phyloP scores from a whole-genome alignment of 176 grass and related monocot genomes.

The Eragrostis curvula region DNA sequence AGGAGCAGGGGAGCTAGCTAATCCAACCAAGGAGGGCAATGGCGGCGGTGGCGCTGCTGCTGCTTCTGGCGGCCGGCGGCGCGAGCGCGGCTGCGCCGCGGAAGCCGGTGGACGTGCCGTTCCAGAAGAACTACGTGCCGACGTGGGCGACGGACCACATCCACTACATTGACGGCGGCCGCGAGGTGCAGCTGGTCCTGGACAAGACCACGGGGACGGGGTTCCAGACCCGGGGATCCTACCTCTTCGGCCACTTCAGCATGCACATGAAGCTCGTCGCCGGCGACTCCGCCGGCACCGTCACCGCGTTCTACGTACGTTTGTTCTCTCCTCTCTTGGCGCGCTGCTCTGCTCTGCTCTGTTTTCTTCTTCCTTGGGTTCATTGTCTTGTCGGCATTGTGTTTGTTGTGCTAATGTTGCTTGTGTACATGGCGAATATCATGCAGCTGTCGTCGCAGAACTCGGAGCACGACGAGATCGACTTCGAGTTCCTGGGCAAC shows the following conservation, averaged over 20 bases:
- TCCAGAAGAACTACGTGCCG: constrained; percentile 77
- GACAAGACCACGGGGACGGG: constrained; percentile 74
- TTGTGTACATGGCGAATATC: no score
- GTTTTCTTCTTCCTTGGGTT: no score
- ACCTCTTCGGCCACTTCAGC: constrained; percentile 86
- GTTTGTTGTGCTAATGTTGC: no score
- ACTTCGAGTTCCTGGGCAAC: constrained; percentile 88
- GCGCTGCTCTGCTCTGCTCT: no score
- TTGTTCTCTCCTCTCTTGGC: no score
- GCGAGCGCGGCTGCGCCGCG: constrained; percentile 39
- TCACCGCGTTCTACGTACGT: constrained; percentile 80
- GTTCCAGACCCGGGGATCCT: constrained; percentile 77
- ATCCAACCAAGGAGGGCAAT: not conserved
- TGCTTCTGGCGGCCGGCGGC: not conserved
- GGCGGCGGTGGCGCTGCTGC: not conserved
- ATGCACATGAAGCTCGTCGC: constrained; percentile 92
- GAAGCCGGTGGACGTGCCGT: constrained; percentile 72
- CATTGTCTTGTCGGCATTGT: no score
- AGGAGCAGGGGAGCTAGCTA: not conserved
- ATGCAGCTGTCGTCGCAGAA: constrained; percentile 80
- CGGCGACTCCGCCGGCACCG: constrained; percentile 81
- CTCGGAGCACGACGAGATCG: constrained; percentile 93
- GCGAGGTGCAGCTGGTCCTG: constrained; percentile 67
- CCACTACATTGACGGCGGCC: constrained; percentile 62
- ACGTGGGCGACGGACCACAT: constrained; percentile 87